Percentiles rank a stretch among this genome's conserved stretches.
These are phyloP conservation scores for Chlorella vulgaris DNA, from an alignment of 139 green algal genomes.

Conservation along the genomic window DNA sequence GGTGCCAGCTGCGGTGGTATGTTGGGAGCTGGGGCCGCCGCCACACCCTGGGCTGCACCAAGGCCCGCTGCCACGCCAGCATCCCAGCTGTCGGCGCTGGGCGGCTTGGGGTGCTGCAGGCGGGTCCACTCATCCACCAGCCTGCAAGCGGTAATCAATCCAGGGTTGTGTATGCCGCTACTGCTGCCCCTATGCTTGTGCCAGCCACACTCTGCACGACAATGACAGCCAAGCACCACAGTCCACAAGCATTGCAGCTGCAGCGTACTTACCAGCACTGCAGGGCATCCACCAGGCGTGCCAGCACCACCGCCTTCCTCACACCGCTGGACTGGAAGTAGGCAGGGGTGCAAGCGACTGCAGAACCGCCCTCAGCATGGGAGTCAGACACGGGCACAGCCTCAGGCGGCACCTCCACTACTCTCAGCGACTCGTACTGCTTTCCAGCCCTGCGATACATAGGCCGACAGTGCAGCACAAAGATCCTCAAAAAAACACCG, in stretches of 20 bases:
- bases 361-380: not conserved
- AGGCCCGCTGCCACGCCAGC: not conserved
- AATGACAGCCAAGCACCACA: not conserved
- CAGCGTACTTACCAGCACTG: constrained; percentile 23
- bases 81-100: not conserved
- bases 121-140: constrained; percentile 20
- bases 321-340: constrained; percentile 40
- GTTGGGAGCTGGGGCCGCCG: not conserved
- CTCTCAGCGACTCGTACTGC: constrained; percentile 1
- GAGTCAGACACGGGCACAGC: too few species aligned
- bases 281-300: constrained; percentile 37
- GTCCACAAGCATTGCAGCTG: too few species aligned
- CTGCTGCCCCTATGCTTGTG: too few species aligned
- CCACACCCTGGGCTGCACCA: not conserved
- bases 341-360: not conserved
- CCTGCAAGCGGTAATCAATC: not conserved
- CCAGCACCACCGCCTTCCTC: constrained; percentile 43
- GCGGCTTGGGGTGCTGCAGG: not conserved
- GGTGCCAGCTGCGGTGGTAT: not conserved
- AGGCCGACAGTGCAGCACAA: not conserved
- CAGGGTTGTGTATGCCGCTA: too few species aligned
- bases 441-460: constrained; percentile 9
- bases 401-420: not conserved
- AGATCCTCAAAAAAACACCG: not conserved
- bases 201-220: too few species aligned